A percentile compares a stretch with the other conserved stretches of the same genome.
Evolutionary conservation across 2,329 filamentous ascomycete species (phyloP).

Genomic region (Seiridium cupressi): DNA sequence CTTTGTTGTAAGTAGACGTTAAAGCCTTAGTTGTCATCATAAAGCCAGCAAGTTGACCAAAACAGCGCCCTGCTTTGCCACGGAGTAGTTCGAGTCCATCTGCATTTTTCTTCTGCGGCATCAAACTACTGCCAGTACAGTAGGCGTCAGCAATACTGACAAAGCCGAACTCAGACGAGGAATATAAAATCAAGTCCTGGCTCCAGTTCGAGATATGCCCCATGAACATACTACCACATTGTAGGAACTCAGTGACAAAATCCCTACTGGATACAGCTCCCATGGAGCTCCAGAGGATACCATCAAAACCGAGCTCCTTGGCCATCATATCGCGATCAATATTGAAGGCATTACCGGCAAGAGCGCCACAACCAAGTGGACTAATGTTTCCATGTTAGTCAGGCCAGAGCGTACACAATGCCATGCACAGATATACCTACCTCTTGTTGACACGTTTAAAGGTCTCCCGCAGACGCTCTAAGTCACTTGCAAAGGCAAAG

Average conservation of each 20-base stretch:
- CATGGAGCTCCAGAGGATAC: conserved; percentile 68
- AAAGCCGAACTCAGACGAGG: conserved; percentile 72
- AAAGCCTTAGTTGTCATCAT: conserved; percentile 62
- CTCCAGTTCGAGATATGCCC: conserved; percentile 77
- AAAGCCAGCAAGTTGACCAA: conserved; percentile 68
- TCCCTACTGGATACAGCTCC: conserved; percentile 73
- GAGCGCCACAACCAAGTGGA: conserved; percentile 67
- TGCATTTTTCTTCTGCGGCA: conserved; percentile 67
- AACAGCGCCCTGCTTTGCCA: conserved; percentile 74
- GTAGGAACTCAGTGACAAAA: conserved; percentile 78
- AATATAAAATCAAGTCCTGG: conserved; percentile 85
- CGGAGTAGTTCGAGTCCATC: conserved; percentile 70
- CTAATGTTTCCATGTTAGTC: background rate
- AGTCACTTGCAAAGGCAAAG: conserved; percentile 63
- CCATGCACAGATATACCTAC: too few relatives aligned
- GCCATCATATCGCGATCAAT: conserved; percentile 73
- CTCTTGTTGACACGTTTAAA: conserved; percentile 62
- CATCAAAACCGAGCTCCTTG: conserved; percentile 70
- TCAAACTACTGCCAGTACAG: conserved; percentile 64
- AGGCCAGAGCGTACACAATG: too few relatives aligned
- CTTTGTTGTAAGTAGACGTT: conserved; percentile 75
- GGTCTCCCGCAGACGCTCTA: conserved; percentile 67
- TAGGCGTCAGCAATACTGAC: conserved; percentile 77
- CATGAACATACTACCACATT: conserved; percentile 78
- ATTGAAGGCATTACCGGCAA: conserved; percentile 73